Percentiles rank a stretch among this genome's conserved stretches.
phyloP scores from a whole-genome alignment of 441 rosid genomes.

The Croton laevigatus region DNA sequence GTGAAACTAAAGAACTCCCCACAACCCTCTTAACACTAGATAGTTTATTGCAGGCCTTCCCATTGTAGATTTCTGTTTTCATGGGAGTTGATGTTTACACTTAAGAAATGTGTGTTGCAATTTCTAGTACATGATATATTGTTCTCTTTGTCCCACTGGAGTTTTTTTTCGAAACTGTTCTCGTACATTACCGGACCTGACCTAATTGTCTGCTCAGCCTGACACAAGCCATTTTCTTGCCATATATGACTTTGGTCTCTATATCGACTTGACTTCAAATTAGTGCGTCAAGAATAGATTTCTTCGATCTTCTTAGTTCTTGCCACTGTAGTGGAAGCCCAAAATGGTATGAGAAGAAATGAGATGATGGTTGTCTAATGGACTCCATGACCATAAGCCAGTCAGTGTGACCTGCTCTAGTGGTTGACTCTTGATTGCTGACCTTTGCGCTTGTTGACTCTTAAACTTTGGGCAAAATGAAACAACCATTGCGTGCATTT shows the following conservation, averaged over 20 bases:
- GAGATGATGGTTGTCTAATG: not conserved
- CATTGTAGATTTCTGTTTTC: slow-evolving; percentile 1
- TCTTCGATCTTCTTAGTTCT: not conserved
- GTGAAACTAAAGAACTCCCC: not conserved
- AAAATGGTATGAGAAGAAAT: not conserved
- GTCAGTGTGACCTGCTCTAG: not conserved
- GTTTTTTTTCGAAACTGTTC: not conserved
- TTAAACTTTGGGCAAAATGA: not conserved
- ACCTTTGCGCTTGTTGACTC: slow-evolving; percentile 17
- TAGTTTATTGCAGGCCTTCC: not conserved
- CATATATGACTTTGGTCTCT: not conserved
- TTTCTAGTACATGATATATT: not conserved
- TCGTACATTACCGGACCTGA: not conserved
- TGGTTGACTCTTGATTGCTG: slow-evolving; percentile 27
- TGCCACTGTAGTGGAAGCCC: not conserved
- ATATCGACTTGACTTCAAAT: slow-evolving; percentile 7
- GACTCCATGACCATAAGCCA: not conserved
- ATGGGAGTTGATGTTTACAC: not conserved
- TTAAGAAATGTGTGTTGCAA: not conserved
- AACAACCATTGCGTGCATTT: not conserved
- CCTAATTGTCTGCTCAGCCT: not conserved
- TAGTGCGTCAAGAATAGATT: slow-evolving; percentile 16
- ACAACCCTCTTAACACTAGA: not conserved
- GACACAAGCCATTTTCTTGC: not conserved
- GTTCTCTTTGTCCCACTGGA: not conserved